Base-by-base conservation (phyloP, 148 eudicot genomes). In the Amaranthus hypochondriacus region DNA sequence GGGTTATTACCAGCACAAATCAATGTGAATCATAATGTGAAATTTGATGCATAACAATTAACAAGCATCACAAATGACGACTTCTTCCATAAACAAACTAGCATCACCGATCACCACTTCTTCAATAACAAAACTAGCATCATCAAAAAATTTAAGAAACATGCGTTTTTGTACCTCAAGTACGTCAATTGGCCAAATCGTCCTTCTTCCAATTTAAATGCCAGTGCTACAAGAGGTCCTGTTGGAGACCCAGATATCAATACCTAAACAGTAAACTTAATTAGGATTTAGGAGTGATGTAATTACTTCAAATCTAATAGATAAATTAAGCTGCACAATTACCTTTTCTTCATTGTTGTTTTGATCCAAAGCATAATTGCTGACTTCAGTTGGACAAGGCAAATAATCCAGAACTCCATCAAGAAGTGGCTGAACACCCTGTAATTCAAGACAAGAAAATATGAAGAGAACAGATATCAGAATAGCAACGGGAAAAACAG, bases 341-440 rank as follows among this genome's bases (percentile, higher is more conserved):
- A 94, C 97, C 96, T 94, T 94, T 77, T 92, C 98, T 84, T 94
- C 98, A 67, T 90, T 77, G 68, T 92, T 91, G 57, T 82, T 81
- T 78, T 94, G 97, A 78, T 94, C 97, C 75, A 94, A 93, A 76
- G 98, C 98, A 77, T 87, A 84, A 83, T 83, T 94, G 71, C 70
- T 88, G 76, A 94, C 97, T 87, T 94, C 98, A 73, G 84, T 82
- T 60, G 98, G 98, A 79, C 89, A 86, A 48, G 98, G 98, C 87
- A 94, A 79, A 81, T 87, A 94, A 78, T 77, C 80, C 51, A 94
- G 81, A 74, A 94, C 97, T 73, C 93, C 98, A 76, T 94, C 97
- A 77, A 94, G 96, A 87, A 94, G 98, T 61, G 97, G 82, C 82
- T 94, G 98, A 48, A 94, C 97, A 61, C 97, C 98, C 98, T 91